Percentiles rank a stretch among this genome's conserved stretches.
phyloP scores from a whole-genome alignment of 441 rosid species.

The Omphalea diandra region DNA sequence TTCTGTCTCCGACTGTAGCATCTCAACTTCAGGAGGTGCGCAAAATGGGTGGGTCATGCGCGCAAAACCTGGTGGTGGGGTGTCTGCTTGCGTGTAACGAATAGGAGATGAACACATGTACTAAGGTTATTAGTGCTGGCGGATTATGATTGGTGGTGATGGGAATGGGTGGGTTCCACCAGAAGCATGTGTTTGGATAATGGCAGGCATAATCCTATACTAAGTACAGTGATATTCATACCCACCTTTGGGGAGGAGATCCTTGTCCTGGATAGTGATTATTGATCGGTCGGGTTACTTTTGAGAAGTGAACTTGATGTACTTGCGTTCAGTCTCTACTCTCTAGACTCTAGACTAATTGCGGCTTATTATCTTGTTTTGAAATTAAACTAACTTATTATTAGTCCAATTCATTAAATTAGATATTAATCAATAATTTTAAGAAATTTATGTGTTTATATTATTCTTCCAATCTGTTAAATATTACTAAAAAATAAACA shows the following conservation, averaged over 20 bases:
- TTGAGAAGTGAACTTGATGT: neutral
- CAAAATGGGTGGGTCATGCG: conserved; percentile 18
- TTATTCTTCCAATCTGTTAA: too few relatives aligned
- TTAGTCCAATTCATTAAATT: too few relatives aligned
- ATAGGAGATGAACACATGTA: too few relatives aligned
- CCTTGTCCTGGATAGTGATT: conserved; percentile 23
- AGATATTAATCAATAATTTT: too few relatives aligned
- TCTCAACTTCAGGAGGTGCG: conserved; percentile 9
- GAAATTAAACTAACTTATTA: too few relatives aligned
- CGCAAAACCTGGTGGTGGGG: conserved; percentile 18
- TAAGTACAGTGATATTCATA: conserved; percentile 1
- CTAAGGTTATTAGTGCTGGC: neutral
- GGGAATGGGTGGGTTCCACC: conserved; percentile 24
- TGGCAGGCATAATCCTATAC: conserved; percentile 21
- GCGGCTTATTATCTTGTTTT: neutral
- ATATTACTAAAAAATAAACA: too few relatives aligned
- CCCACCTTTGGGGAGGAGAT: conserved; percentile 19
- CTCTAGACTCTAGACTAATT: neutral
- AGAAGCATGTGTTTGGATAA: conserved; percentile 25
- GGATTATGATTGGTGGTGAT: neutral
- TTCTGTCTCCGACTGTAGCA: conserved; percentile 13
- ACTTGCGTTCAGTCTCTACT: too few relatives aligned
- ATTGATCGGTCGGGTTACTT: neutral
- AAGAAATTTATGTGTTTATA: too few relatives aligned
- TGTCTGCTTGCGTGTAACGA: neutral